Base-by-base conservation (phyloP, 345 rosid genomes). In the Aquilaria malaccensis region DNA sequence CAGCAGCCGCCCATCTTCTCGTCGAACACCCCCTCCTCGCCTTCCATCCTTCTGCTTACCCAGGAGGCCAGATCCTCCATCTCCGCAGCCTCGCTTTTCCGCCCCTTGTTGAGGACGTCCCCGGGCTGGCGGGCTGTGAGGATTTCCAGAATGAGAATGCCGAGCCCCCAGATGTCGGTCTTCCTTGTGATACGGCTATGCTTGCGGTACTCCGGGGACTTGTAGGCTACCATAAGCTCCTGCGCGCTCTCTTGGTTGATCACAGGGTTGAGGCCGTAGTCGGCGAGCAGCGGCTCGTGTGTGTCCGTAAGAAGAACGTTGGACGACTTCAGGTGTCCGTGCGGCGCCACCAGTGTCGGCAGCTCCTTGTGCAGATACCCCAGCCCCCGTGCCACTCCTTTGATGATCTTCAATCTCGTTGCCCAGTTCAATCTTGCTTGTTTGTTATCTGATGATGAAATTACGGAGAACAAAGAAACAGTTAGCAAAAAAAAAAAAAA, bases 311-410 rank as follows among this genome's bases (percentile, higher is more conserved):
- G 75, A 60, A 94, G 91, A 72, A 94, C 75, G 48, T 90, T 94
- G 0, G 96, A 83, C 33, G 99, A 94, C 76, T 88, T 94, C 12
- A 94, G 78, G 71, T 94, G 99, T 14, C 99, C 99, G 33, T 94
- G 97, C 4, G 97, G 82, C 32, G 91, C 78, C 33, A 82, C 78
- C 43, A 86, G 61, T 72, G 80, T 81, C 3, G 99, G 92, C 7
- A 94, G 73, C 70, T 86, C 95, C 13, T 74, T 73, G 68, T 76
- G 73, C 2, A 94, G 87, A 56, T 86, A 88, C 13, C 59, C 56
- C 33, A 94, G 83, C 3, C 96, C 99, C 65, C 58, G 83, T 30
- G 79, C 80, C 12, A 88, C 85, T 61, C 97, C 99, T 74, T 85
- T 90, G 30, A 82, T 68, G 31, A 94, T 73, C 62, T 83, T 88